Percentiles rank a stretch among this genome's conserved stretches.
These are phyloP conservation scores for Amylostereum areolatum DNA, from an alignment of 1,284 basidiomycete species.

Conservation along the genomic window DNA sequence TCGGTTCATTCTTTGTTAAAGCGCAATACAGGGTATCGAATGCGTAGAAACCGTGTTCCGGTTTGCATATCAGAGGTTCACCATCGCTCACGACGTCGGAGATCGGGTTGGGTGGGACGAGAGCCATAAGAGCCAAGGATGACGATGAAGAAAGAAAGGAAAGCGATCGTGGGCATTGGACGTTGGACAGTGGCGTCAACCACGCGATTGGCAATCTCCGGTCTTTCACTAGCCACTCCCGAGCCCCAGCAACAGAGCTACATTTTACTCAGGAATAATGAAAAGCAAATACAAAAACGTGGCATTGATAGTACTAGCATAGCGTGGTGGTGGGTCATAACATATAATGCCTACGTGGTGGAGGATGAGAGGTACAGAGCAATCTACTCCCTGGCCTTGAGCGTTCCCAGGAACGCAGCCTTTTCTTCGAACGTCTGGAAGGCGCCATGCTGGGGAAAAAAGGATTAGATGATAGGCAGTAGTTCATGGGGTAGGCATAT, in stretches of 20 bases:
- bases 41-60: constrained; percentile 72
- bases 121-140: constrained; percentile 12
- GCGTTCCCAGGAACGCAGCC: constrained; percentile 88
- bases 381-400: constrained; percentile 70
- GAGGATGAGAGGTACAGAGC: constrained; percentile 5
- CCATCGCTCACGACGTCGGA: constrained; percentile 23
- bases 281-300: constrained; percentile 9
- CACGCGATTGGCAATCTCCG: not conserved
- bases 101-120: constrained; percentile 34
- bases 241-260: not conserved
- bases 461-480: constrained; percentile 6
- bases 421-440: constrained; percentile 98
- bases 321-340: constrained; percentile 19
- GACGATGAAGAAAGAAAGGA: not conserved
- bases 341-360: not conserved
- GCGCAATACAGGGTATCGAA: constrained; percentile 76
- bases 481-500: constrained; percentile 6
- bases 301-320: constrained; percentile 33
- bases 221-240: not conserved
- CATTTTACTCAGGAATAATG: constrained; percentile 6
- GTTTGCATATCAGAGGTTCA: constrained; percentile 45
- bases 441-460: constrained; percentile 66
- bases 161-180: not conserved
- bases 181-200: not conserved
- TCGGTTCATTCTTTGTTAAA: constrained; percentile 47